A percentile compares a stretch with the other conserved stretches of the same genome.
Conservation (phyloP, 1,139 yeast species). For the Zygosaccharomyces sapae region DNA sequence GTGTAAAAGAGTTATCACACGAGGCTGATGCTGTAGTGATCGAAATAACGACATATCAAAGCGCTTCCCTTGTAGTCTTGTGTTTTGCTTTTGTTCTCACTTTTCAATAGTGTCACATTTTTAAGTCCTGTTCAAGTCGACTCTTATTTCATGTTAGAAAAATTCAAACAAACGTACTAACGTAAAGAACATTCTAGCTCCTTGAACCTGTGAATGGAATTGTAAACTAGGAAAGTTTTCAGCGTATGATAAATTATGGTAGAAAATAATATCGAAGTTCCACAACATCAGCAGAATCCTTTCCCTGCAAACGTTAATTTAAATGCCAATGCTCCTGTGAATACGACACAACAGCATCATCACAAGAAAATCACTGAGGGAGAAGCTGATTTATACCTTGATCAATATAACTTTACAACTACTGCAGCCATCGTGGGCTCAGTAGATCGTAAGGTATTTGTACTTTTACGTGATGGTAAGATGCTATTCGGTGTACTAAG, state of each 20-base stretch:
- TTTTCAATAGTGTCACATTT: not conserved
- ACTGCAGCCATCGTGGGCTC: slow-evolving; percentile 95
- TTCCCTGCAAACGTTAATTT: not conserved
- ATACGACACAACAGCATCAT: slow-evolving; percentile 2
- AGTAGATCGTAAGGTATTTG: slow-evolving; percentile 74
- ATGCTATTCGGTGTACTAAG: slow-evolving; percentile 84
- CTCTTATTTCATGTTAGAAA: not conserved
- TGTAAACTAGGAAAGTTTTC: not conserved
- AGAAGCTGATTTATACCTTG: slow-evolving; percentile 43
- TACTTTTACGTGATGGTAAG: slow-evolving; percentile 85
- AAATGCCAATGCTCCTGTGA: slow-evolving; percentile 4
- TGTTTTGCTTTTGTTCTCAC: too few species aligned
- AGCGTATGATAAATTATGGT: not conserved
- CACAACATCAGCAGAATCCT: not conserved
- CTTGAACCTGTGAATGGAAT: not conserved
- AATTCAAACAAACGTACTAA: not conserved
- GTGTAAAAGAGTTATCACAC: slow-evolving; percentile 28
- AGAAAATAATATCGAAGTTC: not conserved
- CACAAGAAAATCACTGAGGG: slow-evolving; percentile 34
- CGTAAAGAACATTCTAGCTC: not conserved
- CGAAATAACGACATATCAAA: slow-evolving; percentile 29
- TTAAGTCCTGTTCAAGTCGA: not conserved
- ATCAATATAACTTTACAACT: slow-evolving; percentile 84
- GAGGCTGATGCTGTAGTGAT: slow-evolving; percentile 28
- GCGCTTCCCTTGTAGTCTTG: not conserved